Evolutionary conservation across 106 monocot species (phyloP), one percentile per base, ranked within the genome.

Genomic region (Platanthera guangdongensis): DNA sequence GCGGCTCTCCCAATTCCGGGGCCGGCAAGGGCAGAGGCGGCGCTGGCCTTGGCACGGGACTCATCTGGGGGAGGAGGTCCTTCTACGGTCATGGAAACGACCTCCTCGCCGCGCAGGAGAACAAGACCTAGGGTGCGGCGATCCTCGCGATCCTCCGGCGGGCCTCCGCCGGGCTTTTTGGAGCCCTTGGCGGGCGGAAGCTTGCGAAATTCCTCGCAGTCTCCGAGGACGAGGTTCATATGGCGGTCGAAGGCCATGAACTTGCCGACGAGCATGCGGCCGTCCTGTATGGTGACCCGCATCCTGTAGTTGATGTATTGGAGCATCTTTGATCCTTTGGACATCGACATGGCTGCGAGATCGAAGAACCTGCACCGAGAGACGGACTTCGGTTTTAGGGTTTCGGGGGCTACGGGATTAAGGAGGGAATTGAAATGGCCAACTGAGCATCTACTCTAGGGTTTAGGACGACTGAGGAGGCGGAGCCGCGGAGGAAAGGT

Each of bases 171-270:
- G 0, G 68, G 4, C 39, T 79, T 84, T 78, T 84, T 82, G 64
- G 81, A 62, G 13, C 69, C 78, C 69, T 95, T 90, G 6, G 79
- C 47, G 0, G 93, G 96, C 0, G 96, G 96, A 4, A 97, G 93
- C 76, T 78, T 85, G 71, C 96, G 90, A 77, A 97, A 94, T 91
- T 97, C 93, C 83, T 97, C 96, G 78, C 96, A 97, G 82, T 97
- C 96, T 72, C 96, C 96, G 78, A 97, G 87, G 82, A 97, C 96
- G 74, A 97, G 93, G 87, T 97, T 97, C 91, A 97, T 93, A 86
- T 97, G 96, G 62, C 96, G 90, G 73, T 97, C 96, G 86, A 97
- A 97, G 76, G 96, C 96, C 91, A 93, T 97, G 93, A 93, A 97
- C 91, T 93, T 93, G 10, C 96, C 93, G 7, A 97, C 96, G 51